Percentiles rank a stretch among this genome's conserved stretches.
These are phyloP conservation scores for Carex cristatella DNA, from an alignment of 176 grass and related monocot species.

Conservation along the genomic window DNA sequence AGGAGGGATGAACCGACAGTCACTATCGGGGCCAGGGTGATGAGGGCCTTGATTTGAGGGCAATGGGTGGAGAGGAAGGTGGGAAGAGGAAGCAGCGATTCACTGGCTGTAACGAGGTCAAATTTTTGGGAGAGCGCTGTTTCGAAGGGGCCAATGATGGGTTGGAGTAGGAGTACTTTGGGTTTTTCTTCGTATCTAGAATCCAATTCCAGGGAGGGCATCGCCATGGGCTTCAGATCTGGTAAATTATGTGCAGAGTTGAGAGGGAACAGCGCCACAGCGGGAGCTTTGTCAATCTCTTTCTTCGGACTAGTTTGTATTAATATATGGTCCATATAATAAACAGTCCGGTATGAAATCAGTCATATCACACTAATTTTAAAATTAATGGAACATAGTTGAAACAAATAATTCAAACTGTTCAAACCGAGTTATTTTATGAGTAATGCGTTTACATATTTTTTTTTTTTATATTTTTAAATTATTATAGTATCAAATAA, in stretches of 20 bases:
- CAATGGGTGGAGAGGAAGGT: constrained; percentile 30
- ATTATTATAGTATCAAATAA: too few relatives aligned
- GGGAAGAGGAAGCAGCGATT: constrained; percentile 12
- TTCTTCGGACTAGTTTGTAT: too few relatives aligned
- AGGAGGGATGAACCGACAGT: constrained; percentile 11
- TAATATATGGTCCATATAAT: too few relatives aligned
- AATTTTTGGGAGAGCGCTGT: constrained; percentile 2
- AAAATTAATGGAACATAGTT: too few relatives aligned
- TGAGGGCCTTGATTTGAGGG: not conserved
- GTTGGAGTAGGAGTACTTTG: constrained; percentile 27
- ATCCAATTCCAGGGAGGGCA: not conserved
- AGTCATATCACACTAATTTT: too few relatives aligned
- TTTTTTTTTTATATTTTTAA: too few relatives aligned
- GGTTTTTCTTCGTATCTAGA: constrained; percentile 4
- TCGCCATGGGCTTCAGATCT: not conserved
- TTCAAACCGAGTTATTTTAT: too few relatives aligned
- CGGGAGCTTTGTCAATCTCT: too few relatives aligned
- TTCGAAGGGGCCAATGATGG: not conserved
- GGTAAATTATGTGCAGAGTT: not conserved
- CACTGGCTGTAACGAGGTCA: constrained; percentile 9
- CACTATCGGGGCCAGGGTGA: not conserved
- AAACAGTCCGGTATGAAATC: too few relatives aligned
- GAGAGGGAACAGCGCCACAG: not conserved
- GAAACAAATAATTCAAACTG: too few relatives aligned
- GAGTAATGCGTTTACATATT: too few relatives aligned